Base-by-base conservation (phyloP, 176 grass and related monocot species). In the Hordeum marinum region DNA sequence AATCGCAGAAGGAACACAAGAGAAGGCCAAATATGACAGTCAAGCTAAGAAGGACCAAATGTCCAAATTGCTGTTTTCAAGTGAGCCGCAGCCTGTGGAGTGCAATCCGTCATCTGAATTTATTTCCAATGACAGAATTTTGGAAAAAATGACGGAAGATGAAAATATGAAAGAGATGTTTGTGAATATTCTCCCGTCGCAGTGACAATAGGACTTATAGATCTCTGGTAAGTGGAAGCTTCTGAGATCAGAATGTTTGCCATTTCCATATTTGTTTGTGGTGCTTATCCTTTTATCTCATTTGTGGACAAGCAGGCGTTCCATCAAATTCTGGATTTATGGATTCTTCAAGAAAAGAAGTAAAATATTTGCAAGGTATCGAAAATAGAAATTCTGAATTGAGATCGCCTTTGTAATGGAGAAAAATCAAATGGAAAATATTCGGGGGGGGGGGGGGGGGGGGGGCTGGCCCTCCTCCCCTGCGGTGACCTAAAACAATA, bases 41-140 rank as follows among this genome's bases (percentile, higher is more conserved):
- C 95, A 98, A 80, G 79, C 82, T 39, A 80, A 87, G 77, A 98
- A 98, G 59, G 92, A 98, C 15, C 61, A 95, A 18, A 78, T 98
- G 76, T 95, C 92, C 54, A 95, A 95, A 76, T 37, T 81, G 61
- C 63, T 98, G 13, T 98, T 98, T 86, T 87, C 81, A 85, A 86
- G 72, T 32, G 74, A 46, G 80, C 29, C 32, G 0, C 55, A 60
- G 50, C 25, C 59, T 85, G 54, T 48, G 61, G 86, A 48, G 59
- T 57, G 48, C 57, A 87, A 67, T 83, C 41, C 64, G 35, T 68
- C 75, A 45, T 46, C 41, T 52, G 73, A 88, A 75, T 31, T 83
- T 43, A 75, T 82, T 18, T 80, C 74, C 65, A 62, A 80, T 40
- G 92, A 98, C 80, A 90, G 32, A 67, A 84, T 95, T 91, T 78